Evolutionary conservation across 2,329 filamentous ascomycete genomes (phyloP), one percentile per base, ranked within the genome.

Genomic region (Capronia coronata): DNA sequence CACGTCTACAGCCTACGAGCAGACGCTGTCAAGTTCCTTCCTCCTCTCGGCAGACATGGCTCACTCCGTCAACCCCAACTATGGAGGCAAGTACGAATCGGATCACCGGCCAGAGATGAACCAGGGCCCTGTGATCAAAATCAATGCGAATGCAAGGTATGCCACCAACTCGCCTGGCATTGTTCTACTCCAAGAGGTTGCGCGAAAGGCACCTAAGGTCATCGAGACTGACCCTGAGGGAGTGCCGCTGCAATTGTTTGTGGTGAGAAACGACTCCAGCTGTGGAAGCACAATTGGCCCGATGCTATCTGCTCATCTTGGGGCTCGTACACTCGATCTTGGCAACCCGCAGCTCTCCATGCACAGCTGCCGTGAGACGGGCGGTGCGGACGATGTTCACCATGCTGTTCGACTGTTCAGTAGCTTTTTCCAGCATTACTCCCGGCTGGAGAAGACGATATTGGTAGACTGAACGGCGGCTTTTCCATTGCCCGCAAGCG

Each of bases 11-110:
- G 88, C 89, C 27, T 96, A 89, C 66, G 93, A 98, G 71, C 91
- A 97, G 74, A 93, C 87, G 1, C 77, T 95, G 45, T 80, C 89
- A 4, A 86, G 85, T 22, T 96, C 89, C 1, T 96, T 98, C 77
- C 81, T 98, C 51, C 77, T 98, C 56, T 95, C 88, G 4, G 93
- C 93, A 45, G 93, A 98, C 67, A 97, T 98, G 93, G 90, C 93
- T 1, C 93, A 98, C 72, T 86, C 86, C 3, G 83, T 98, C 11
- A 88, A 98, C 68, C 93, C 93, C 49, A 98, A 98, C 73, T 98
- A 96, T 67, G 77, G 83, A 3, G 81, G 73, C 60, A 97, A 97
- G 70, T 95, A 97, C 70, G 93, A 98, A 72, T 70, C 81, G 29
- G 86, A 87, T 61, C 93, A 98, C 71, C 81, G 87, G 58, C 93